phyloP scores from a whole-genome alignment of 2,329 filamentous ascomycete genomes.

The Didymellaceae sp. region DNA sequence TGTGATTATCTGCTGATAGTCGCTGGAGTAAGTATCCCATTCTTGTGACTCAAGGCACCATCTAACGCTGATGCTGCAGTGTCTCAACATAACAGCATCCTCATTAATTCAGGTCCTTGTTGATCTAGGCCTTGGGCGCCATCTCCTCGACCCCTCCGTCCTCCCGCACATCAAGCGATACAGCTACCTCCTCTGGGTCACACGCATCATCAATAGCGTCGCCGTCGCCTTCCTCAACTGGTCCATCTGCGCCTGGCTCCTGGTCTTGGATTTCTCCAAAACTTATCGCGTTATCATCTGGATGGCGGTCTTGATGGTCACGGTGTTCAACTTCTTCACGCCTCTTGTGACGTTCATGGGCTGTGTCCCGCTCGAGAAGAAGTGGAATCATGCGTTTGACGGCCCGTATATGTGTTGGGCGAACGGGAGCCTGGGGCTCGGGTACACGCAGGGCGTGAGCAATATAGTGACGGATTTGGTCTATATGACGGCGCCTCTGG shows the following conservation, averaged over 20 bases:
- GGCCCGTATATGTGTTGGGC: constrained; percentile 28
- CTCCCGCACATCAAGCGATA: constrained; percentile 23
- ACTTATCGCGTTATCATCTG: constrained; percentile 32
- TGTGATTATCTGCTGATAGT: constrained; percentile 35
- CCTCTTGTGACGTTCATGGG: constrained; percentile 32
- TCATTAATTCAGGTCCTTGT: constrained; percentile 18
- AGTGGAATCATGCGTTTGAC: constrained; percentile 32
- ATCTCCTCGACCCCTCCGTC: constrained; percentile 31
- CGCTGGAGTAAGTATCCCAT: constrained; percentile 24
- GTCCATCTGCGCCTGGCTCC: constrained; percentile 39
- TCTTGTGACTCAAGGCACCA: not conserved
- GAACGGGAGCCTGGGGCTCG: constrained; percentile 22
- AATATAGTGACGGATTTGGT: constrained; percentile 39
- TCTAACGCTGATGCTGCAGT: constrained; percentile 10
- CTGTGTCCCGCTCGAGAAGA: constrained; percentile 33
- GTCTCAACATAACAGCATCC: constrained; percentile 28
- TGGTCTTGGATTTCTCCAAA: constrained; percentile 36
- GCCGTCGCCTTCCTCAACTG: constrained; percentile 38
- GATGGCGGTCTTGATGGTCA: constrained; percentile 36
- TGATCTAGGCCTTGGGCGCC: constrained; percentile 27
- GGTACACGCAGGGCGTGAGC: constrained; percentile 34
- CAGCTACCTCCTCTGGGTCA: constrained; percentile 32
- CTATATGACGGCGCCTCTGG: constrained; percentile 36
- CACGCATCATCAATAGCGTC: constrained; percentile 35
- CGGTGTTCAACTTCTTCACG: constrained; percentile 35